Evolutionary conservation across 2,329 filamentous ascomycete species (phyloP), one percentile per base, ranked within the genome.

Genomic region (Myriosclerotinia curreyana): DNA sequence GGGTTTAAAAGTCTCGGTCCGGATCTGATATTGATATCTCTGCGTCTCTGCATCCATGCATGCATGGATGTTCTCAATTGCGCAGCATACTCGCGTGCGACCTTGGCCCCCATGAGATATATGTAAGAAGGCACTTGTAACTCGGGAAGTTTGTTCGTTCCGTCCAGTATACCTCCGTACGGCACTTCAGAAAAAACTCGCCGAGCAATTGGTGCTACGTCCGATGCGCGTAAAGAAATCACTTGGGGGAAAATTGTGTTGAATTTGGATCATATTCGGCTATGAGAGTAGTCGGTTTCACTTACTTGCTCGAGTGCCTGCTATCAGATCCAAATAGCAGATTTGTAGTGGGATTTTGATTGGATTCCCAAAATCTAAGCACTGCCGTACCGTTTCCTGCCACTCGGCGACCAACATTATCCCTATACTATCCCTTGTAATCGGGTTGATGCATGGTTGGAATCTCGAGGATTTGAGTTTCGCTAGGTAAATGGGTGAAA

Each of bases 1-100:
- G 55, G 31, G 31, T 59, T 9, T 48, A 34, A 48, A 48, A 46
- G 42, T 62, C 51, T 62, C 60, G 31, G 52, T 56, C 38, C 40
- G 36, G 42, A 62, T 62, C 60, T 62, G 60, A 62, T 62, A 55
- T 56, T 62, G 28, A 56, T 56, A 49, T 48, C 31, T 28, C 31
- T 56, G n/a, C 28, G 56, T 56, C 3, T 28, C 31, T 56, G n/a
- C 28, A 62, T 56, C 3, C 58, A 60, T 60, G 42, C 54, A 60
- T 60, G 46, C 48, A 60, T 60, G 34, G n/a, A 60, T 40, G 48
- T 28, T 25, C 46, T 20, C 22, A 38, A 25, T 58, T 58, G 55
- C n/a, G 28, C 55, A 58, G 28, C 42, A 58, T 58, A 58, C 55
- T 59, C 55, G 55, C 31, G 55, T 59, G 12, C 42, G 1, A 48